Conservation (phyloP, 2,329 filamentous ascomycete species). For the Sphaerostilbella broomeana region DNA sequence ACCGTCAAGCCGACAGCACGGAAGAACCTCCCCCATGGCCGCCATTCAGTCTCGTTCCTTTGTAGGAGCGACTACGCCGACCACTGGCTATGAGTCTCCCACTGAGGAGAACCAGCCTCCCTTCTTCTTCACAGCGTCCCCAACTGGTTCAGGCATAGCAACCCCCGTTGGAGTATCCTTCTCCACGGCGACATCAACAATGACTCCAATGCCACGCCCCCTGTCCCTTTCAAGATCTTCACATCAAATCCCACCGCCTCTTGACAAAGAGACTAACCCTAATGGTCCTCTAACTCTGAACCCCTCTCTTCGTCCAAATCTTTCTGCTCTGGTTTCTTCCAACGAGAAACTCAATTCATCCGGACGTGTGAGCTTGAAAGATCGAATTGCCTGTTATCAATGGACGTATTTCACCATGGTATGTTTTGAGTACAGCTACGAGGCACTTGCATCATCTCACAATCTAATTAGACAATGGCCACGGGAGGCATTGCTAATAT, state of each 20-base stretch:
- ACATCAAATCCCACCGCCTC: neutral
- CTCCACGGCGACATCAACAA: too few relatives aligned
- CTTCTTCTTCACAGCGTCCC: conserved; percentile 21
- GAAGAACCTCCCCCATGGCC: conserved; percentile 34
- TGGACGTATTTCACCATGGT: conserved; percentile 73
- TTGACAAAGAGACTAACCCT: too few relatives aligned
- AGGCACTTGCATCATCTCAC: neutral
- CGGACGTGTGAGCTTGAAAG: conserved; percentile 38
- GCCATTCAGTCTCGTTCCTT: conserved; percentile 17
- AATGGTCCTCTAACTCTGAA: too few relatives aligned
- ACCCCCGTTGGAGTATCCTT: conserved; percentile 5
- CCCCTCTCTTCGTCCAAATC: conserved; percentile 2
- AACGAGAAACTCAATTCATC: conserved; percentile 5
- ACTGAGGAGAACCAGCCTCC: conserved; percentile 26
- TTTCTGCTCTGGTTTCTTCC: neutral
- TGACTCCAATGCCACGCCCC: neutral
- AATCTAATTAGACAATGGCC: conserved; percentile 33
- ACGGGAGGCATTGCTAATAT: conserved; percentile 52
- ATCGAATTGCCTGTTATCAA: conserved; percentile 45
- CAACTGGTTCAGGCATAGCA: conserved; percentile 8
- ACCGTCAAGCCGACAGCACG: conserved; percentile 41
- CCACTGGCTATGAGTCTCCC: conserved; percentile 33
- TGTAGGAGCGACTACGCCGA: conserved; percentile 6
- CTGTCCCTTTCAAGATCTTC: too few relatives aligned
- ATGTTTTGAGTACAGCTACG: neutral